Base-by-base conservation (phyloP, 345 rosid species). In the Corchorus capsularis region DNA sequence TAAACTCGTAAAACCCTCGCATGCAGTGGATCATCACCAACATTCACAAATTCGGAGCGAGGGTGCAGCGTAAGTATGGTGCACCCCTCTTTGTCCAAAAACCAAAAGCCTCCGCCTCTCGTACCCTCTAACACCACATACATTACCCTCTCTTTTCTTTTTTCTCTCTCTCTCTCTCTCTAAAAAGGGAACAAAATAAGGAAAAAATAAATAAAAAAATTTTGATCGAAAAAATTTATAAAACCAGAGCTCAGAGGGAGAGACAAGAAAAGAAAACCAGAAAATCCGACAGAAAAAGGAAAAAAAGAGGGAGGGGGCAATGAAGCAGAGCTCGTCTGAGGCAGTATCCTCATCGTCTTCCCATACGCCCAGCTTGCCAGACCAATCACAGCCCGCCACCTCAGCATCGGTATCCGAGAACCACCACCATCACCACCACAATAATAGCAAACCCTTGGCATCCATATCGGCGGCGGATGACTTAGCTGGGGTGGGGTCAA, bases 281-380 rank as follows among this genome's bases (percentile, higher is more conserved):
- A 73, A 80, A 77, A 34, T 75, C 53, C 32, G 47, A 7, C 3
- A 17, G 11, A 12, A 57, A 3, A 65, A 14, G 45, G 9, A 13
- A 19, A 45, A 6, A 47, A 14, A 61, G 13, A 50, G 39, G 43
- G 63, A 39, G 12, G 55, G 72, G 83, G 82, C 79, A 85, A 89
- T 86, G 91, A 86, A 87, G 88, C 86, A 86, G 68, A 82, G 85
- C 73, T 81, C 88, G 54, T 80, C 86, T 54, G 98, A 94, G 84
- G 97, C 94, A 64, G 95, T 91, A 10, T 83, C 96, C n/a, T 84
- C 87, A 0, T 85, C 92, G 4, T 74, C 82, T 17, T 69, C 87
- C 6, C 71, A 87, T 5, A 27, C 85, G 52, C 46, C 75, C 43
- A 65, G 75, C 45, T 71, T 74, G 27, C 32, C 87, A 0, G 92